These are phyloP conservation scores for Annulohypoxylon nitens DNA, from an alignment of 495 filamentous ascomycete genomes.

Conservation along the genomic window DNA sequence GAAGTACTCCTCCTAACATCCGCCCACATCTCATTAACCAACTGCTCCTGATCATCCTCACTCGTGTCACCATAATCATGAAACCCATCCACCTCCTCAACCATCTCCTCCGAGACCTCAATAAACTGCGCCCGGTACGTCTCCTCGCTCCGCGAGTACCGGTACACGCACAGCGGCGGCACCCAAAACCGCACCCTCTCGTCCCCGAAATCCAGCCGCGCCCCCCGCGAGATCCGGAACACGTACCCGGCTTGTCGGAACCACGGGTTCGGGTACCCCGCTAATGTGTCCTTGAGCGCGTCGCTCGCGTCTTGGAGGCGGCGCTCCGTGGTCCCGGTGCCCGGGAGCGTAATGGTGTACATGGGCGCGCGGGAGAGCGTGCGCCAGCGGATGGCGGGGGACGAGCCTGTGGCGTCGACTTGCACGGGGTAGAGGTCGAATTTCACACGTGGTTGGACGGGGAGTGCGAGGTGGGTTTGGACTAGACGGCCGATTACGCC, in stretches of 20 bases:
- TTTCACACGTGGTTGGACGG: conserved; percentile 14
- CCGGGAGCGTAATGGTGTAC: conserved; percentile 34
- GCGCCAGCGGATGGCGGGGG: background rate
- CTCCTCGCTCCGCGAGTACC: background rate
- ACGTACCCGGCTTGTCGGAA: conserved; percentile 28
- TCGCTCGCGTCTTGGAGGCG: conserved; percentile 3
- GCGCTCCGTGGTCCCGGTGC: no score
- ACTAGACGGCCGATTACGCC: conserved; percentile 8
- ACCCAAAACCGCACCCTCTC: conserved; percentile 20
- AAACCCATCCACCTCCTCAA: background rate
- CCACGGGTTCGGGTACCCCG: conserved; percentile 11
- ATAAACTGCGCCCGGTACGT: background rate
- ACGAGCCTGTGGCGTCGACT: background rate
- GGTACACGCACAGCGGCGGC: conserved; percentile 18
- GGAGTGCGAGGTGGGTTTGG: background rate
- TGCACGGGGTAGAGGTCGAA: conserved; percentile 34
- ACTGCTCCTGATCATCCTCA: conserved; percentile 36
- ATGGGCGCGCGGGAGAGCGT: conserved; percentile 13
- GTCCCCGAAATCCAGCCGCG: rapidly evolving
- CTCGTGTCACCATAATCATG: conserved; percentile 27
- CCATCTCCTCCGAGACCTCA: background rate
- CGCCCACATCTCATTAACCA: conserved; percentile 34
- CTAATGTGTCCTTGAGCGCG: background rate
- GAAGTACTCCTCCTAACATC: conserved; percentile 4
- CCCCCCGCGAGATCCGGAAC: conserved; percentile 19